Evolutionary conservation across 2,329 filamentous ascomycete species (phyloP).

Genomic region (Xylaria sp.): DNA sequence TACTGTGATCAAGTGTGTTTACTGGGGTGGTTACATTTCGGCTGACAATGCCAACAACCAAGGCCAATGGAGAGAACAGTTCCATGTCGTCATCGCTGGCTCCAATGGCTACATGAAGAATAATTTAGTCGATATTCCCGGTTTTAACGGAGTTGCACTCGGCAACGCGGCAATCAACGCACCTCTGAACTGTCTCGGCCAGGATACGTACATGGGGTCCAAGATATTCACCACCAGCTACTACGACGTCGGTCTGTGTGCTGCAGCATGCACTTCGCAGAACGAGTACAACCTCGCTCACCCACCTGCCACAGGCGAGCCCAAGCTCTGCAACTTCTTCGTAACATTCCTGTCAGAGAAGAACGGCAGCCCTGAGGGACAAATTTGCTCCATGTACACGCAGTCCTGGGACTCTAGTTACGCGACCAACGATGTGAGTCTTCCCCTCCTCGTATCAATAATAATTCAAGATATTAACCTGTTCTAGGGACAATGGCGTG

Average conservation of each 20-base stretch:
- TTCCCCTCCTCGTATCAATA: not conserved
- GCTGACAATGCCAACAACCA: slow-evolving; percentile 41
- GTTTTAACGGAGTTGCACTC: slow-evolving; percentile 42
- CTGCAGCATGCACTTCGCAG: slow-evolving; percentile 44
- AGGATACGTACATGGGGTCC: slow-evolving; percentile 47
- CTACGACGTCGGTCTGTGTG: slow-evolving; percentile 47
- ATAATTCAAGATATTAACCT: slow-evolving; percentile 16
- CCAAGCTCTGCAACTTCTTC: slow-evolving; percentile 50
- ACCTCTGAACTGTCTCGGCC: slow-evolving; percentile 40
- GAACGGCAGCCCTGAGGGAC: slow-evolving; percentile 51
- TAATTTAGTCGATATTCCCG: slow-evolving; percentile 31
- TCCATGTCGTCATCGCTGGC: slow-evolving; percentile 54
- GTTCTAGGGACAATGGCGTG: slow-evolving; percentile 40
- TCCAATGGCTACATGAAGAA: slow-evolving; percentile 53
- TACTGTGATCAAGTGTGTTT: slow-evolving; percentile 46
- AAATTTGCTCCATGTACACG: slow-evolving; percentile 54
- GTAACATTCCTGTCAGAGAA: slow-evolving; percentile 53
- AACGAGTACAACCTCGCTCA: slow-evolving; percentile 44
- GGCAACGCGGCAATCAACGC: slow-evolving; percentile 46
- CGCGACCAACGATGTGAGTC: slow-evolving; percentile 44
- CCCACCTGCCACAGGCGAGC: slow-evolving; percentile 38
- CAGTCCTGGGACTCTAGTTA: slow-evolving; percentile 44
- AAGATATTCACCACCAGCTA: slow-evolving; percentile 46
- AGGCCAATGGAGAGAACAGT: slow-evolving; percentile 39
- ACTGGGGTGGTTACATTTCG: slow-evolving; percentile 45